Conservation (phyloP, 164 flowering plant species). For the Tetrastigma voinierianum region DNA sequence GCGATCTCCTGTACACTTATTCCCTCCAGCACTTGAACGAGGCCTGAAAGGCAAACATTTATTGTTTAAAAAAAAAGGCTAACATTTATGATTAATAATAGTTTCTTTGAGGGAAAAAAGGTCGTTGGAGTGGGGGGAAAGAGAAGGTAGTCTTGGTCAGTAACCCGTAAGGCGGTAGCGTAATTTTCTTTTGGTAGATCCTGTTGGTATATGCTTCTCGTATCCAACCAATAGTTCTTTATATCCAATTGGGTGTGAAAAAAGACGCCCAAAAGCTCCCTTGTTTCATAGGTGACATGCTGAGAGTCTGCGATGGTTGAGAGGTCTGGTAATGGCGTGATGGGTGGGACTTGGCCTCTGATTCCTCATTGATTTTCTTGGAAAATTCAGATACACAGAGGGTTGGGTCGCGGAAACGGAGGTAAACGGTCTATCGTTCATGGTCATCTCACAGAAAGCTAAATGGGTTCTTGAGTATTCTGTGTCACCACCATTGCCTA, state of each 20-base stretch:
- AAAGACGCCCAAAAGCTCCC: not conserved
- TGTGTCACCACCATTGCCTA: too few relatives aligned
- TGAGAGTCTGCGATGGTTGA: conserved; percentile 31
- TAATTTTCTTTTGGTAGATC: not conserved
- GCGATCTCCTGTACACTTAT: too few relatives aligned
- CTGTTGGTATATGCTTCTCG: conserved; percentile 32
- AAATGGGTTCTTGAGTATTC: too few relatives aligned
- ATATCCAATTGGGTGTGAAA: not conserved
- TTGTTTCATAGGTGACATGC: not conserved
- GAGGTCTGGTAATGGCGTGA: conserved; percentile 38
- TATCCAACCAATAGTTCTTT: not conserved
- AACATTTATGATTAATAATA: too few relatives aligned
- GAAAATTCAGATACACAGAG: too few relatives aligned
- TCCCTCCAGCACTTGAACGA: too few relatives aligned
- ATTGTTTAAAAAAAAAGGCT: too few relatives aligned
- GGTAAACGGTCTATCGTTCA: not conserved
- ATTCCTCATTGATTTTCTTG: conserved; percentile 15
- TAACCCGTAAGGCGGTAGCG: not conserved
- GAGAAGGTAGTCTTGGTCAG: too few relatives aligned
- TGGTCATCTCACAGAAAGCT: not conserved
- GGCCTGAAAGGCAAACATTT: too few relatives aligned
- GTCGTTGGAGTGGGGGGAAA: too few relatives aligned
- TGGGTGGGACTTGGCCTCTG: conserved; percentile 34
- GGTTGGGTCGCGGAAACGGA: too few relatives aligned
- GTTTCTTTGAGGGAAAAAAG: too few relatives aligned